These are phyloP conservation scores for Ceratocystis harringtonii DNA, from an alignment of 2,329 filamentous ascomycete genomes.

Conservation along the genomic window DNA sequence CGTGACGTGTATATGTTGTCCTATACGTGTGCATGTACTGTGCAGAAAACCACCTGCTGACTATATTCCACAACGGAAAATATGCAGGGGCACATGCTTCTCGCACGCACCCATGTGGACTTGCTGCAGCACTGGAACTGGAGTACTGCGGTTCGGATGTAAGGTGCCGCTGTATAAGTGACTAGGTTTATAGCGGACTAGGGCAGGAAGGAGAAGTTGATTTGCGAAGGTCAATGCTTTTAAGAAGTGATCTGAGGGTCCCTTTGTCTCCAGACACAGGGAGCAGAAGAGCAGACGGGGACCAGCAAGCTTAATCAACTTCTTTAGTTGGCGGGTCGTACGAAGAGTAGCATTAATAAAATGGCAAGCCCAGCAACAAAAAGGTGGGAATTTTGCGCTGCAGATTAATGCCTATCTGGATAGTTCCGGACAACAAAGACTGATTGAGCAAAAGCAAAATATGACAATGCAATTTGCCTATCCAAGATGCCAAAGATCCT, in stretches of 20 bases:
- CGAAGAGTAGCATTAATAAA: background rate
- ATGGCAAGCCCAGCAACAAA: background rate
- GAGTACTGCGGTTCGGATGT: background rate
- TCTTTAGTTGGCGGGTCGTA: background rate
- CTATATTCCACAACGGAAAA: background rate
- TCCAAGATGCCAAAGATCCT: background rate
- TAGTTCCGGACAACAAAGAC: background rate
- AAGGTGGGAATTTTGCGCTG: background rate
- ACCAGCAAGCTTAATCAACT: background rate
- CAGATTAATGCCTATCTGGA: background rate
- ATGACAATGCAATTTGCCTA: constrained; percentile 3
- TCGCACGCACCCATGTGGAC: background rate
- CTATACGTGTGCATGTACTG: too few relatives aligned
- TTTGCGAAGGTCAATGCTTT: constrained; percentile 1
- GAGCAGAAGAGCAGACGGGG: background rate
- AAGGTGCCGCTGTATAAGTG: background rate
- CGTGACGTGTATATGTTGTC: too few relatives aligned
- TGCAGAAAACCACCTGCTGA: too few relatives aligned
- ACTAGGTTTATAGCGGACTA: background rate
- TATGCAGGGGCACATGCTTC: background rate
- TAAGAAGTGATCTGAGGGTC: constrained; percentile 4
- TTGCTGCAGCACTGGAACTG: background rate
- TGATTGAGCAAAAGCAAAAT: background rate
- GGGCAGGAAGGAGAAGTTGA: background rate
- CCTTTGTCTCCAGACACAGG: background rate